These are phyloP conservation scores for Scutellaria barbata DNA, from an alignment of 257 asterid genomes.

Conservation along the genomic window DNA sequence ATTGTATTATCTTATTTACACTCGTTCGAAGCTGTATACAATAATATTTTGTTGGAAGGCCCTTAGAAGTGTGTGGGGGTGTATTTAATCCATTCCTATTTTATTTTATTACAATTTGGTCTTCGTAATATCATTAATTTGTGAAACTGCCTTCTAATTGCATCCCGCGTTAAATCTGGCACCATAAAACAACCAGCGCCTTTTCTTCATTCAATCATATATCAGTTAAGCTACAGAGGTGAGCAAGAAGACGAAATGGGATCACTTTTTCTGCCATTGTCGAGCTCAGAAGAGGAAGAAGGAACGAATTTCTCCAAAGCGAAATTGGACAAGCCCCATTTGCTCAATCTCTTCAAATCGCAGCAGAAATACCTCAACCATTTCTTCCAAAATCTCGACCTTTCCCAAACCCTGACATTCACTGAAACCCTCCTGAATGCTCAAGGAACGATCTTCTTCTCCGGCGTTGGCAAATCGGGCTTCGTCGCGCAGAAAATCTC, in stretches of 20 bases:
- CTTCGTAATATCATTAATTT: too few relatives aligned
- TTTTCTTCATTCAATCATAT: conserved; percentile 1
- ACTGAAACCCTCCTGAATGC: conserved; percentile 75
- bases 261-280: conserved; percentile 44
- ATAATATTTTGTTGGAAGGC: too few relatives aligned
- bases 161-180: too few relatives aligned
- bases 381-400: conserved; percentile 88
- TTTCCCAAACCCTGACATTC: conserved; percentile 76
- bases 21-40: too few relatives aligned
- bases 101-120: too few relatives aligned
- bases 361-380: conserved; percentile 89
- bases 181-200: conserved; percentile 20
- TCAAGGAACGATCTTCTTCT: conserved; percentile 76
- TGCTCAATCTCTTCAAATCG: conserved; percentile 78
- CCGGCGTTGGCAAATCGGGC: conserved; percentile 98
- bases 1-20: too few relatives aligned
- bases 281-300: conserved; percentile 23
- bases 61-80: too few relatives aligned
- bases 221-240: background rate
- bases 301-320: conserved; percentile 30
- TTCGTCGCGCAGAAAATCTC: conserved; percentile 90
- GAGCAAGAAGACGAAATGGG: conserved; percentile 47
- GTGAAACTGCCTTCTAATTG: too few relatives aligned
- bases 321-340: conserved; percentile 53
- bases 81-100: too few relatives aligned